Base-by-base conservation (phyloP, 306 rosid genomes). In the Alnus glutinosa region DNA sequence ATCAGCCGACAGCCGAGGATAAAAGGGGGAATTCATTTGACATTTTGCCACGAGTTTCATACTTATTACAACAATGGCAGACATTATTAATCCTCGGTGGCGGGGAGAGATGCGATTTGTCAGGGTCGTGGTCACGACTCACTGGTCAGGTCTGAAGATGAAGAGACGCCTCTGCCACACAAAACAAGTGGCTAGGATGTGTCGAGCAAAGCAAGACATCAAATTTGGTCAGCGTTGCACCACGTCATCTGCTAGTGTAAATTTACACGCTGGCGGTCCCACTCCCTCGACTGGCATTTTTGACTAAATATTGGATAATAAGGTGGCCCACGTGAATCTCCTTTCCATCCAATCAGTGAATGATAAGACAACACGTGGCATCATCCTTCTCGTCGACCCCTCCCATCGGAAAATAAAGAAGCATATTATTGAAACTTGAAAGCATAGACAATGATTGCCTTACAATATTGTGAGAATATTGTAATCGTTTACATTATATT, bases 91-190 rank as follows among this genome's bases (percentile, higher is more conserved):
- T 39, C 44, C 44, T 39, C 44, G 44, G 4, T 39, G 44, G 44
- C 44, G 44, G 44, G 44, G 51, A 48, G 12, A 1, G 13, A 48
- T 13, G 10, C 2, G 51, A 48, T 48, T 1, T 1, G 51, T 48
- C 1, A 10, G 12, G 51, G 51, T 19, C 36, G 15, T 9, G 64
- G 64, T 23, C 30, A 9, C 2, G 37, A 34, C 37, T 1, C 75
- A 0, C 28, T 23, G 37, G 55, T 18, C 75, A 0, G 4, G 74
- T 52, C 62, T 49, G 9, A 50, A 68, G 42, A 52, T 49, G 9
- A 50, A 6, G 32, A 50, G 67, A 42, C 7, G 55, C 46, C 74
- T 71, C 67, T 0, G 75, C 85, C 85, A 82, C 81, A 47, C 71
- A 78, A 73, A 30, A 7, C 70, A 16, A 16, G 59, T 63, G 70